phyloP scores from a whole-genome alignment of 352 stramenopile genomes.

The Phytophthora multivora region DNA sequence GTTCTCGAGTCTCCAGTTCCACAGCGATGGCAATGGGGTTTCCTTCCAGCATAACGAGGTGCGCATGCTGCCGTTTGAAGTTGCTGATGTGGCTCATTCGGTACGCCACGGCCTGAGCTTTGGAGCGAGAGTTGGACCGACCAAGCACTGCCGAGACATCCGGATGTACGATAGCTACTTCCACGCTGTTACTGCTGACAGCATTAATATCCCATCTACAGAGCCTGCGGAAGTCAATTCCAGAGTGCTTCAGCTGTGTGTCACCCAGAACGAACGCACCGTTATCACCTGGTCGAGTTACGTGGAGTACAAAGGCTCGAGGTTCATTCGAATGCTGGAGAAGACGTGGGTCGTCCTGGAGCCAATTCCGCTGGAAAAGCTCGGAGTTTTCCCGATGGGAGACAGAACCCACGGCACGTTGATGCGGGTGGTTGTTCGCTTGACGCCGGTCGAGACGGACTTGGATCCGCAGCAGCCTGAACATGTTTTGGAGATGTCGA shows the following conservation, averaged over 20 bases:
- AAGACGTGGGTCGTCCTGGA: slow-evolving; percentile 30
- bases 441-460: slow-evolving; percentile 14
- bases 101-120: slow-evolving; percentile 14
- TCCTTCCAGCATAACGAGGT: slow-evolving; percentile 22
- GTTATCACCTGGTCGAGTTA: slow-evolving; percentile 30
- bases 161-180: slow-evolving; percentile 12
- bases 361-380: background rate
- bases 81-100: slow-evolving; percentile 15
- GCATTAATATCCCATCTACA: slow-evolving; percentile 3
- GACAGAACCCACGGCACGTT: slow-evolving; percentile 2
- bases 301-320: slow-evolving; percentile 30
- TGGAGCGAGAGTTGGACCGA: slow-evolving; percentile 6
- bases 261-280: background rate
- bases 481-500: slow-evolving; percentile 16
- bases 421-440: slow-evolving; percentile 11
- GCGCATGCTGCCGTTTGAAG: slow-evolving; percentile 26
- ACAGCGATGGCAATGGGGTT: background rate
- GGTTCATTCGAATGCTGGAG: slow-evolving; percentile 34
- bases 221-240: slow-evolving; percentile 13
- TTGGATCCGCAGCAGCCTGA: background rate
- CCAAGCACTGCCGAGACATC: slow-evolving; percentile 12
- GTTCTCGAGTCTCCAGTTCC: slow-evolving; percentile 10
- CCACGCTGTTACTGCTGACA: slow-evolving; percentile 22
- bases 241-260: slow-evolving; percentile 19
- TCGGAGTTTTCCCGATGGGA: background rate